A percentile compares a stretch with the other conserved stretches of the same genome.
phyloP scores from a whole-genome alignment of 306 rosid species.

The Rosa rugosa region DNA sequence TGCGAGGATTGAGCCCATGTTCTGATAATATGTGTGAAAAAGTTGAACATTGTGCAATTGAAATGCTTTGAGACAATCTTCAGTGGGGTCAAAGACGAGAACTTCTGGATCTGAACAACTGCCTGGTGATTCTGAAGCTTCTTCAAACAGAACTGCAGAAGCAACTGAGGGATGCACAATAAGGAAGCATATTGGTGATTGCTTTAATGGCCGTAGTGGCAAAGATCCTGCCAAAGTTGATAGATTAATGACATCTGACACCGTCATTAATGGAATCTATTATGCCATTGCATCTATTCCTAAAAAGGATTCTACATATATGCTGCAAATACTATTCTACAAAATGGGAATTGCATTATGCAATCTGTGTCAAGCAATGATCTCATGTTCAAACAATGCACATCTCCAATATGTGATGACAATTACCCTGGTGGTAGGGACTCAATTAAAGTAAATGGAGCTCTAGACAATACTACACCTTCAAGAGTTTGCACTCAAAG shows the following conservation, averaged over 20 bases:
- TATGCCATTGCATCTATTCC: no score
- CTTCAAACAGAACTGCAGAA: slow-evolving; percentile 15
- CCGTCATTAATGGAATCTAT: not conserved
- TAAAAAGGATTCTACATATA: no score
- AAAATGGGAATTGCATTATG: no score
- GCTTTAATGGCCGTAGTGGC: slow-evolving; percentile 14
- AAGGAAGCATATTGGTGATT: slow-evolving; percentile 14
- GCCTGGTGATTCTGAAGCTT: slow-evolving; percentile 23
- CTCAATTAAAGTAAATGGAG: slow-evolving; percentile 36
- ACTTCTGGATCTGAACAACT: slow-evolving; percentile 18
- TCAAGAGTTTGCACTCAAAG: slow-evolving; percentile 39
- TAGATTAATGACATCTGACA: slow-evolving; percentile 11
- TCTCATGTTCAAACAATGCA: not conserved
- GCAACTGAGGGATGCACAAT: slow-evolving; percentile 22
- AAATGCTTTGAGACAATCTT: slow-evolving; percentile 23
- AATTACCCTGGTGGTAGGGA: slow-evolving; percentile 43
- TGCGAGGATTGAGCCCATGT: slow-evolving; percentile 15
- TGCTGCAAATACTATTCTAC: no score
- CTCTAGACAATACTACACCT: slow-evolving; percentile 45
- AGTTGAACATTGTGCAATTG: not conserved
- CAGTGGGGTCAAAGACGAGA: slow-evolving; percentile 21
- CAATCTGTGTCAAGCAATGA: no score
- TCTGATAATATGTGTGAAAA: slow-evolving; percentile 14
- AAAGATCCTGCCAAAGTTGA: slow-evolving; percentile 17
- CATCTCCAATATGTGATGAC: slow-evolving; percentile 45